Conservation (phyloP, 768 basidiomycete species). For the Gloeostereum incarnatum region DNA sequence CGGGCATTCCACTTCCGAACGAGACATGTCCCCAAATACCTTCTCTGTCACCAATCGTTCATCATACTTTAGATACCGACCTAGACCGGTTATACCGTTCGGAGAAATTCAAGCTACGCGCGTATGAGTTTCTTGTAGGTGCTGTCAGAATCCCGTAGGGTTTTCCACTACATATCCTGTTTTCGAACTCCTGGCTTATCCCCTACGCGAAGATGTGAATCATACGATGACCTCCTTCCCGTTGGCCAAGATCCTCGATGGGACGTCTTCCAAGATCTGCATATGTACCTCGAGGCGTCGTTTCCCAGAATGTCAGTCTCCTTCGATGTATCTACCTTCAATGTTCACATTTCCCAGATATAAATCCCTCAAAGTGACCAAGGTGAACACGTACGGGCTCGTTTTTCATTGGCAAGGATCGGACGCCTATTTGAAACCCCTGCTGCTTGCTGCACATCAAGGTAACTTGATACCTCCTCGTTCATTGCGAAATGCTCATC, state of each 20-base stretch:
- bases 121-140: conserved; percentile 13
- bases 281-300: conserved; percentile 25
- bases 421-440: conserved; percentile 36
- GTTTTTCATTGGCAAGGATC: conserved; percentile 51
- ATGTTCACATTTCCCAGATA: conserved; percentile 24
- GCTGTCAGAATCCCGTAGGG: conserved; percentile 13
- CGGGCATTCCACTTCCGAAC: too few relatives aligned
- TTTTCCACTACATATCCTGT: background rate
- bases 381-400: conserved; percentile 50
- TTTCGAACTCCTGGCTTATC: conserved; percentile 3
- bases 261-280: conserved; percentile 24
- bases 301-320: conserved; percentile 41
- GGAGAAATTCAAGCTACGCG: conserved; percentile 9
- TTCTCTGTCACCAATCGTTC: conserved; percentile 11
- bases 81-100: conserved; percentile 4
- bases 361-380: conserved; percentile 33
- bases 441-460: conserved; percentile 43
- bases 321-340: background rate
- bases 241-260: conserved; percentile 35
- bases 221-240: conserved; percentile 31
- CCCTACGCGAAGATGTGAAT: conserved; percentile 27
- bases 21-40: conserved; percentile 16
- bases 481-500: background rate
- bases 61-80: conserved; percentile 9
- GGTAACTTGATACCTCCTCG: conserved; percentile 15